phyloP scores from a whole-genome alignment of 306 rosid species.

The Carpinus viminea region DNA sequence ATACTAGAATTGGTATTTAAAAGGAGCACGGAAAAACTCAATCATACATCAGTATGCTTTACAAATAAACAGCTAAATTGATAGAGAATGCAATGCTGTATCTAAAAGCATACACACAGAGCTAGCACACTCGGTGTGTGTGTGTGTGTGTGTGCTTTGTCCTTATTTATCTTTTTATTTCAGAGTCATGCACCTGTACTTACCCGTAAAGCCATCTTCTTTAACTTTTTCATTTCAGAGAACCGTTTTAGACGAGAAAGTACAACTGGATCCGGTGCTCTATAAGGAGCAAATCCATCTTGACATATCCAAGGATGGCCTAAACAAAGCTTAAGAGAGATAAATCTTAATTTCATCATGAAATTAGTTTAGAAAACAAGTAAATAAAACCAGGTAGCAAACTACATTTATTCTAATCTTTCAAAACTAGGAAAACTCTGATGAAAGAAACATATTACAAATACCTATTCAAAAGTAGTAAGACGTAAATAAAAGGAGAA shows the following conservation, averaged over 20 bases:
- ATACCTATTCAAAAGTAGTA: constrained; percentile 10
- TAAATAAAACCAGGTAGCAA: constrained; percentile 15
- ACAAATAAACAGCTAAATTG: background rate
- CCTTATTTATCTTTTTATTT: background rate
- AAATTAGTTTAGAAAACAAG: background rate
- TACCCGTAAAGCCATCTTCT: constrained; percentile 98
- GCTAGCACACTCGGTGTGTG: background rate
- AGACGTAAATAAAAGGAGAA: too few relatives aligned
- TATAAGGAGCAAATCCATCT: constrained; percentile 99
- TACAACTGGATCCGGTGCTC: constrained; percentile 92
- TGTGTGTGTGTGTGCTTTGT: background rate
- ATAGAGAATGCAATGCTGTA: background rate
- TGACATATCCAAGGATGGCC: constrained; percentile 99
- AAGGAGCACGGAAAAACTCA: constrained; percentile 19
- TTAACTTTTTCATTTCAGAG: constrained; percentile 97
- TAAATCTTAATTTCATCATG: constrained; percentile 23
- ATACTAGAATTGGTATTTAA: constrained; percentile 11
- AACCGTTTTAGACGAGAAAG: constrained; percentile 97
- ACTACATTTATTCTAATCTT: constrained; percentile 12
- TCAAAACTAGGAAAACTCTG: background rate
- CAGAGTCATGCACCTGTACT: constrained; percentile 32
- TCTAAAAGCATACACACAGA: background rate
- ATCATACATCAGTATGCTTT: background rate
- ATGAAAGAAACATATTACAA: background rate
- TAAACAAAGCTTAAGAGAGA: constrained; percentile 34